These are phyloP conservation scores for Isatis tinctoria DNA, from an alignment of 345 rosid species.

Conservation along the genomic window DNA sequence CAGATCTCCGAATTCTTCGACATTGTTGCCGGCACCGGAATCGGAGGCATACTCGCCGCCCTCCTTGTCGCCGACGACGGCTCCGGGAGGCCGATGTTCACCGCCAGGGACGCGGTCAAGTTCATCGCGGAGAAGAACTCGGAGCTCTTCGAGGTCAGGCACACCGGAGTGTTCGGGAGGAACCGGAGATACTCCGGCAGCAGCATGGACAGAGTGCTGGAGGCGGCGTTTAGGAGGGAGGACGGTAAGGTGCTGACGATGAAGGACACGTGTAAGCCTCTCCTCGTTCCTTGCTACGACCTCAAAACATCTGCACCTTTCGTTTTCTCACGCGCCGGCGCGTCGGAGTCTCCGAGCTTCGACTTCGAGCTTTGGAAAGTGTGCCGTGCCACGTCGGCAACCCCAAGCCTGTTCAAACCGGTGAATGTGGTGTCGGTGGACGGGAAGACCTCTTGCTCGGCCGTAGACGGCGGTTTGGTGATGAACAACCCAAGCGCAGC, in stretches of 20 bases:
- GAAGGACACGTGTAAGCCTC: slow-evolving; percentile 91
- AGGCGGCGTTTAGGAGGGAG: slow-evolving; percentile 52
- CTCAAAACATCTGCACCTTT: slow-evolving; percentile 89
- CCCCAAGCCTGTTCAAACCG: slow-evolving; percentile 81
- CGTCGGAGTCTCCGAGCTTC: slow-evolving; percentile 81
- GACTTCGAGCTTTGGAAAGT: slow-evolving; percentile 91
- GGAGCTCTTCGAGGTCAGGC: slow-evolving; percentile 48
- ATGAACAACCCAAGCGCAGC: slow-evolving; percentile 99
- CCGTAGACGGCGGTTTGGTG: slow-evolving; percentile 89
- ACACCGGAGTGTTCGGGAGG: slow-evolving; percentile 46
- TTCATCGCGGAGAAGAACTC: slow-evolving; percentile 42
- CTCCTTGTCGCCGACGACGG: slow-evolving; percentile 68
- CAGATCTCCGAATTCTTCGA: slow-evolving; percentile 84
- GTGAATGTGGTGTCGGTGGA: slow-evolving; percentile 63
- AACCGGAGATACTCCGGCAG: slow-evolving; percentile 50
- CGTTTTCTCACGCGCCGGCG: slow-evolving; percentile 98
- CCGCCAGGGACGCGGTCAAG: slow-evolving; percentile 68
- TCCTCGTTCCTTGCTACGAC: slow-evolving; percentile 95
- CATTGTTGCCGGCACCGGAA: slow-evolving; percentile 80
- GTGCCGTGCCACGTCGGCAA: slow-evolving; percentile 89
- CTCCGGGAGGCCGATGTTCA: slow-evolving; percentile 66
- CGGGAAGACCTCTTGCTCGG: slow-evolving; percentile 72
- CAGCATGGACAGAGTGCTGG: slow-evolving; percentile 68
- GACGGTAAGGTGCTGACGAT: slow-evolving; percentile 65
- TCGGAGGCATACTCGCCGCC: slow-evolving; percentile 78